Base-by-base conservation (phyloP, 495 filamentous ascomycete species). In the Pseudoneurospora amorphoporcata region DNA sequence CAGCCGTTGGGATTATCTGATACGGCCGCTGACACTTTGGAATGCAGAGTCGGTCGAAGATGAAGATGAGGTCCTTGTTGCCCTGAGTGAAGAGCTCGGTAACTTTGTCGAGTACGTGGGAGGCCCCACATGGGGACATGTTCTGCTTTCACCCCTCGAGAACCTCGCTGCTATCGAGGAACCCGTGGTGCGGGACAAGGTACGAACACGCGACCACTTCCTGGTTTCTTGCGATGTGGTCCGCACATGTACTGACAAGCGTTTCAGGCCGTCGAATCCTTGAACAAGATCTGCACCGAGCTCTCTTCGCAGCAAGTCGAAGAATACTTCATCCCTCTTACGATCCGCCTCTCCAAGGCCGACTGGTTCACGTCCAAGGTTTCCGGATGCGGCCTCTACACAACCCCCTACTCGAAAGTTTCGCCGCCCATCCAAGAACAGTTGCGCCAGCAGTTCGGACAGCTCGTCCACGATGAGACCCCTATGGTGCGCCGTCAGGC, bases 351-450 rank as follows among this genome's bases (percentile, higher is more conserved):
- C 70, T 97, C 95, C 71, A 98, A 98, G 88, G 96, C 95, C 81
- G 95, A 99, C 85, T 99, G 95, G 95, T 99, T 99, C 79, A 99
- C 95, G 39, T 98, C 96, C 73, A 99, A 98, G 82, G 95, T 99
- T 70, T 99, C 95, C 16, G 95, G 94, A 8, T 96, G 95, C 74
- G 95, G 95, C 68, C 91, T 99, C 47, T 98, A 95, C 83, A 94
- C 91, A 76, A 87, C 90, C 61, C 95, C 95, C 73, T 99, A 99
- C 87, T 89, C 87, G 71, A 97, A 95, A 85, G 92, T 95, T 70
- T 88, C 92, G 17, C 87, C 90, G 16, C 84, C 89, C n/a, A 88
- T 92, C 73, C 96, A 98, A 81, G 93, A 97, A 83, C 90, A 87
- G 72, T 88, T 99, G 23, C 88, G 95, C 80, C 90, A 94, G 81